Evolutionary conservation across 805 yeast species (phyloP).

Genomic region (Starmerella powellii): DNA sequence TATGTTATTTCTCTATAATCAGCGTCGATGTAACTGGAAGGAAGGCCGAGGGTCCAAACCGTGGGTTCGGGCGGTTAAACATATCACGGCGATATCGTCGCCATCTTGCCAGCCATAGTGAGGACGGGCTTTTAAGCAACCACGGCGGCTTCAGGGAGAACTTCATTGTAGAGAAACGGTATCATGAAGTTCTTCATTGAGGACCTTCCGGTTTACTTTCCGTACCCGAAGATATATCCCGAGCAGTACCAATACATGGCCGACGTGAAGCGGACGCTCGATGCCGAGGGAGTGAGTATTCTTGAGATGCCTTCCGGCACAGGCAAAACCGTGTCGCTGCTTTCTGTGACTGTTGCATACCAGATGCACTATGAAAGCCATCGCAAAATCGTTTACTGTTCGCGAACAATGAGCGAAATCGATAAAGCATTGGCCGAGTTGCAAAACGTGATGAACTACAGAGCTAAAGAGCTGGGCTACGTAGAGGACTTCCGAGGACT

Average conservation of each 20-base stretch:
- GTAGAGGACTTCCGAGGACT: constrained; percentile 86
- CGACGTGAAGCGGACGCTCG: constrained; percentile 83
- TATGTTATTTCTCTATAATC: too few species aligned
- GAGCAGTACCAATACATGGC: constrained; percentile 98
- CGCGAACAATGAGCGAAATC: constrained; percentile 99
- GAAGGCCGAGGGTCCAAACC: too few species aligned
- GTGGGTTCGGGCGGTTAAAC: too few species aligned
- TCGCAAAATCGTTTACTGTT: constrained; percentile 86
- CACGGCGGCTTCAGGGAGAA: too few species aligned
- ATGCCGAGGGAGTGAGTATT: constrained; percentile 93
- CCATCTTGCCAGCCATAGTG: too few species aligned
- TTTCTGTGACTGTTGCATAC: constrained; percentile 86
- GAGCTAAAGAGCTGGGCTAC: constrained; percentile 71
- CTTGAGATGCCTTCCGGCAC: constrained; percentile 99
- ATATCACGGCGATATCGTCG: too few species aligned
- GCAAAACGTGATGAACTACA: constrained; percentile 73
- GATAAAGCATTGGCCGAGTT: constrained; percentile 93
- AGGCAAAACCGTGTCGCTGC: constrained; percentile 87
- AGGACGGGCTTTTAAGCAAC: too few species aligned
- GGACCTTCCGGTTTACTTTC: constrained; percentile 89
- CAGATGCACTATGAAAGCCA: constrained; percentile 91
- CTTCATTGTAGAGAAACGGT: too few species aligned
- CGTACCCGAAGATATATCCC: constrained; percentile 93
- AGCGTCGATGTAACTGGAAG: too few species aligned
- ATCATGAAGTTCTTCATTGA: constrained; percentile 72